phyloP scores from a whole-genome alignment of 2,329 filamentous ascomycete species.

The Blastomyces parvus region DNA sequence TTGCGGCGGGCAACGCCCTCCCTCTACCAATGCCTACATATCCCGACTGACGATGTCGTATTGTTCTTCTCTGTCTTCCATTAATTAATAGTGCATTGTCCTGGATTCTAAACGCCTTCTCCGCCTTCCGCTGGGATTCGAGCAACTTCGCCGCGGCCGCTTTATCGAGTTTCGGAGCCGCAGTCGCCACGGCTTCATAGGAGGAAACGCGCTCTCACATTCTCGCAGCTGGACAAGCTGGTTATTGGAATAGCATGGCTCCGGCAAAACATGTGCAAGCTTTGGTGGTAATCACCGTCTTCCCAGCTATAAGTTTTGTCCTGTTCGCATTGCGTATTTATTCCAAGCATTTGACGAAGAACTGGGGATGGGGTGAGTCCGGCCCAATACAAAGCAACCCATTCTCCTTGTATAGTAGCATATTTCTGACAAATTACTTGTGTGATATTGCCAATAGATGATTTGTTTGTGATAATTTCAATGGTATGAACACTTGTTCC shows the following conservation, averaged over 20 bases:
- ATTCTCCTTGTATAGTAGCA: background rate
- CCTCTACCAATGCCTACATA: no score
- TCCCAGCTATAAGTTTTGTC: conserved; percentile 10
- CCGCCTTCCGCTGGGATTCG: no score
- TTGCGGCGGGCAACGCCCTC: no score
- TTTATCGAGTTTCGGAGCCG: no score
- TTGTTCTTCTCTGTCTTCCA: no score
- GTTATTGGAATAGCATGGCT: conserved; percentile 3
- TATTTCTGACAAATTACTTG: background rate
- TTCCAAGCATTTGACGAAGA: conserved; percentile 8
- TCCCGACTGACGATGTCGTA: no score
- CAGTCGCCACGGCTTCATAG: background rate
- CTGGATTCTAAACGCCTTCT: no score
- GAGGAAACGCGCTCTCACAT: background rate
- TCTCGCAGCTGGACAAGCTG: background rate
- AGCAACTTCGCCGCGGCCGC: background rate
- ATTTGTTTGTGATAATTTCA: conserved; percentile 10
- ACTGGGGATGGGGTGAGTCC: conserved; percentile 12
- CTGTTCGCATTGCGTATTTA: conserved; percentile 8
- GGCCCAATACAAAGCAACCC: background rate
- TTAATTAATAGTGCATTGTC: no score
- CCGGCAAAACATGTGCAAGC: background rate
- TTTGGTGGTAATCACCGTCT: conserved; percentile 8
- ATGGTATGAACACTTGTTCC: background rate
- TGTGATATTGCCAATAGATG: conserved; percentile 8